phyloP scores from a whole-genome alignment of 2,329 filamentous ascomycete species.

The Colletotrichum sublineola region DNA sequence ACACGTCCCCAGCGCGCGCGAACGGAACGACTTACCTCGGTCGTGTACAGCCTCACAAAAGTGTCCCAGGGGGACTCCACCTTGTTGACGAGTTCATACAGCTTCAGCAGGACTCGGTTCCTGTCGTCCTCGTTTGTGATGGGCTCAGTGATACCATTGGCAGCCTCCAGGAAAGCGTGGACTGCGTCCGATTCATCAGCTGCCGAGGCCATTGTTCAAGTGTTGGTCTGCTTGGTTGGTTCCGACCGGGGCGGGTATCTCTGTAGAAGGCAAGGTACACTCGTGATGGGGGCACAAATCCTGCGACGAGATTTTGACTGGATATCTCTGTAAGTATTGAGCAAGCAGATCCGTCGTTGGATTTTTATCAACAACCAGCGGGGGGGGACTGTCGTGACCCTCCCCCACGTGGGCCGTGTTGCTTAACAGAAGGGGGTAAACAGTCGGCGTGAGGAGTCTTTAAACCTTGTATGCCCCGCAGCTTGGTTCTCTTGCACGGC shows the following conservation, averaged over 20 bases:
- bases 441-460: not conserved
- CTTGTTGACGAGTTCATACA: conserved; percentile 10
- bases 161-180: not conserved
- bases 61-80: conserved; percentile 32
- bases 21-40: not conserved
- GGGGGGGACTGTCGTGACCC: too few relatives aligned
- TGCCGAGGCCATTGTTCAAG: not conserved
- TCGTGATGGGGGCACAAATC: not conserved
- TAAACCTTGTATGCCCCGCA: not conserved
- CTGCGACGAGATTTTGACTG: too few relatives aligned
- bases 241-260: not conserved
- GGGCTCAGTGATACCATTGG: not conserved
- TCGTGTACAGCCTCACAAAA: conserved; percentile 5
- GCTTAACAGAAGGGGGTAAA: not conserved
- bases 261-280: not conserved
- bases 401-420: too few relatives aligned
- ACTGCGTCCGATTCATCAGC: not conserved
- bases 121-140: conserved; percentile 4
- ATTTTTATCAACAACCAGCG: not conserved
- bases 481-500: too few relatives aligned
- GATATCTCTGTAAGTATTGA: too few relatives aligned
- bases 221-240: not conserved
- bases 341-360: not conserved
- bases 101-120: not conserved
- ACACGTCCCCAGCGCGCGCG: too few relatives aligned